These are phyloP conservation scores for Naganishia vishniacii DNA, from an alignment of 768 basidiomycete genomes.

Conservation along the genomic window DNA sequence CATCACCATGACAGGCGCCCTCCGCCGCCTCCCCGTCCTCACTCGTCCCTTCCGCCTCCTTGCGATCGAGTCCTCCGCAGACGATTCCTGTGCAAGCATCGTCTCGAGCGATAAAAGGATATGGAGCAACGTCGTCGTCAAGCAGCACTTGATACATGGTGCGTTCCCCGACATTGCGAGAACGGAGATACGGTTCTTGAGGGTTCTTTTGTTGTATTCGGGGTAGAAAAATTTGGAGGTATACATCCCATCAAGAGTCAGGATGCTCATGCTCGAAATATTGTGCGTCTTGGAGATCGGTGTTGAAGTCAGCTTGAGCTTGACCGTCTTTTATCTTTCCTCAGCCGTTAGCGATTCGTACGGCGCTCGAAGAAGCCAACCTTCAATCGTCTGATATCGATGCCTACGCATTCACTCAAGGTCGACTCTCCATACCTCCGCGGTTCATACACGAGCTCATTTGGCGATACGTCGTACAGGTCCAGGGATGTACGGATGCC, in stretches of 20 bases:
- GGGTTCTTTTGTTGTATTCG: conserved; percentile 36
- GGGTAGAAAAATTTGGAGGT: conserved; percentile 44
- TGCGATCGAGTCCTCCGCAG: conserved; percentile 75
- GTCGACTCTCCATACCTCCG: conserved; percentile 53
- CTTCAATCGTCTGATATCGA: conserved; percentile 63
- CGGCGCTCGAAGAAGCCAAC: conserved; percentile 63
- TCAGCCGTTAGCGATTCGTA: conserved; percentile 71
- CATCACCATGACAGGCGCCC: neutral
- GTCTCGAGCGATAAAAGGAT: conserved; percentile 64
- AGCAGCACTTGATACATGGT: conserved; percentile 59
- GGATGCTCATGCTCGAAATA: conserved; percentile 68
- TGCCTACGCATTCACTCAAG: conserved; percentile 85
- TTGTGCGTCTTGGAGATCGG: conserved; percentile 53
- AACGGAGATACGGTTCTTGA: conserved; percentile 42
- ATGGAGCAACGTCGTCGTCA: conserved; percentile 78
- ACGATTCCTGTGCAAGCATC: conserved; percentile 87
- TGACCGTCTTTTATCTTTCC: conserved; percentile 4
- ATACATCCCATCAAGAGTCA: conserved; percentile 60
- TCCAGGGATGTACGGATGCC: conserved; percentile 65
- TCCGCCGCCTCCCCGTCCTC: conserved; percentile 6
- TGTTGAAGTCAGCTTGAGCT: neutral
- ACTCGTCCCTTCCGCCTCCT: conserved; percentile 40
- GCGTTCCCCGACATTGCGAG: neutral
- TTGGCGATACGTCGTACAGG: conserved; percentile 5
- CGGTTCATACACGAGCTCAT: neutral